phyloP scores from a whole-genome alignment of 768 basidiomycete genomes.

The Phaeotremella skinneri region DNA sequence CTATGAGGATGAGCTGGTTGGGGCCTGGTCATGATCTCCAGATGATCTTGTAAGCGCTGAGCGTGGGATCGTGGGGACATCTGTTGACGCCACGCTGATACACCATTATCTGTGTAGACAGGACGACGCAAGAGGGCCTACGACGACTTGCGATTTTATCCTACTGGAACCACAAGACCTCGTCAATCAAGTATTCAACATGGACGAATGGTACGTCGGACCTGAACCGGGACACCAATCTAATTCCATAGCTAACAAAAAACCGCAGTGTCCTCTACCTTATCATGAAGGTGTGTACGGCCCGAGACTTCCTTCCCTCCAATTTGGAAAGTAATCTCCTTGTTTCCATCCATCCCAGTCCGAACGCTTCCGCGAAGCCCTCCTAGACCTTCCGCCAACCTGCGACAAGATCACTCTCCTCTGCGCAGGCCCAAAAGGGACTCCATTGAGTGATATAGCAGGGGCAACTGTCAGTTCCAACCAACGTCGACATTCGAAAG shows the following conservation, averaged over 20 bases:
- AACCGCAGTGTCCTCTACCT: slow-evolving; percentile 66
- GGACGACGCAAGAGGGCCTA: slow-evolving; percentile 47
- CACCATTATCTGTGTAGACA: slow-evolving; percentile 21
- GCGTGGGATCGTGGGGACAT: neutral
- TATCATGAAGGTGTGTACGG: slow-evolving; percentile 68
- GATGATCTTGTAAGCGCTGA: slow-evolving; percentile 66
- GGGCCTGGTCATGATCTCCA: slow-evolving; percentile 76
- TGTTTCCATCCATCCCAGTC: slow-evolving; percentile 56
- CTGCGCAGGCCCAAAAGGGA: slow-evolving; percentile 61
- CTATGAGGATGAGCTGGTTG: slow-evolving; percentile 78
- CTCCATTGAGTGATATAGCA: slow-evolving; percentile 9
- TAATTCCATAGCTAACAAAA: neutral
- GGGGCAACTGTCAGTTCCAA: slow-evolving; percentile 26
- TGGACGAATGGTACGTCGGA: slow-evolving; percentile 59
- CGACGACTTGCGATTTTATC: slow-evolving; percentile 46
- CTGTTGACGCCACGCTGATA: neutral
- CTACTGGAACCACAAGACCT: slow-evolving; percentile 81
- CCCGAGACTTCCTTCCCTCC: neutral
- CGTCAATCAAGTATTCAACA: slow-evolving; percentile 75
- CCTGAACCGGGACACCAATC: no score
- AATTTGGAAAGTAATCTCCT: neutral
- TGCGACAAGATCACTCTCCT: slow-evolving; percentile 81
- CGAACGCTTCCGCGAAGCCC: slow-evolving; percentile 88
- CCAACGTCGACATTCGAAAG: slow-evolving; percentile 30
- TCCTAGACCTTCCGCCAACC: slow-evolving; percentile 85